Conservation (phyloP, 139 green algal species). For the Chlorella sp. region DNA sequence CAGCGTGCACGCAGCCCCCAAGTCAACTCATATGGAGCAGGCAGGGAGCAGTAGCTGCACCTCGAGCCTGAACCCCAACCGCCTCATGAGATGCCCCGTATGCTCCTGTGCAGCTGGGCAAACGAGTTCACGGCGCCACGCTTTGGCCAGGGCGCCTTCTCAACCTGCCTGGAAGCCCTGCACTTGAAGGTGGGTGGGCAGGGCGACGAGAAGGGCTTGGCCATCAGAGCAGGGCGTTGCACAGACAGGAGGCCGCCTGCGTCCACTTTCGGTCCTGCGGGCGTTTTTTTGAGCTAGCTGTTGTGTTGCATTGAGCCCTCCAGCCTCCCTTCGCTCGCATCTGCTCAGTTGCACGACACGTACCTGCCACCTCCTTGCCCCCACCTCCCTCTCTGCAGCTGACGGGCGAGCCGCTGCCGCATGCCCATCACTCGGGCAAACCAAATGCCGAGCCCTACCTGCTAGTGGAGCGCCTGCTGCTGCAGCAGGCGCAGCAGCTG, state of each 20-base stretch:
- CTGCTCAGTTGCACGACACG: not conserved
- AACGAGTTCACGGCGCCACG: slow-evolving; percentile 67
- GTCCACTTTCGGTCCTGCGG: no score
- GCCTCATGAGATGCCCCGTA: no score
- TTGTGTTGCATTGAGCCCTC: no score
- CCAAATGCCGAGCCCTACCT: slow-evolving; percentile 68
- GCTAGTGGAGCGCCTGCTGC: slow-evolving; percentile 65
- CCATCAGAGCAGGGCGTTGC: not conserved
- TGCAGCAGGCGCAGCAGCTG: slow-evolving; percentile 60
- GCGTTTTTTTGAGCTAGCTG: no score
- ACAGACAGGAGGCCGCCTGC: no score
- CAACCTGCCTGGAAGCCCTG: slow-evolving; percentile 59
- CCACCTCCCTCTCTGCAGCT: not conserved
- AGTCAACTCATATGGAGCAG: no score
- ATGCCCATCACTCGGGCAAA: slow-evolving; percentile 64
- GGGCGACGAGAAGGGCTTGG: no score
- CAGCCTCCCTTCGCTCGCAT: no score
- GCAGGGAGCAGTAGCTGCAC: no score
- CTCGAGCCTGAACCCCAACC: no score
- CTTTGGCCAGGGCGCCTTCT: slow-evolving; percentile 78
- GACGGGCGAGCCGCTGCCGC: slow-evolving; percentile 27
- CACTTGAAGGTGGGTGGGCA: slow-evolving; percentile 37
- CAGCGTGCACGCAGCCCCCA: no score
- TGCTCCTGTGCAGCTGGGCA: slow-evolving; percentile 10
- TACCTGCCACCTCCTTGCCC: not conserved